Evolutionary conservation across 139 green algal species (phyloP).

Genomic region (Chlorella ohadii): DNA sequence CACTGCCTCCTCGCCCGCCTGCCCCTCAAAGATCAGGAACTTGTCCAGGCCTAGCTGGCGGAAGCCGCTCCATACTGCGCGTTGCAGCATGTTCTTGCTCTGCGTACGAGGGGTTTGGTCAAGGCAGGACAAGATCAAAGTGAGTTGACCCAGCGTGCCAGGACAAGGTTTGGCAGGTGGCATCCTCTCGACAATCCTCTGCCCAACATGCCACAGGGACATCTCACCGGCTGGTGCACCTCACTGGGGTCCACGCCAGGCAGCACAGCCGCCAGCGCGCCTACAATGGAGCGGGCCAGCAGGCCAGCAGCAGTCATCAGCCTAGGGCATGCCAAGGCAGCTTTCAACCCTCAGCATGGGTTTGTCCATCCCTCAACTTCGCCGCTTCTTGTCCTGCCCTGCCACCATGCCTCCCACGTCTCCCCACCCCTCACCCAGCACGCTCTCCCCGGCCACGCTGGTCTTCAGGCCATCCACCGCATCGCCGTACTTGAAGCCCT

Average conservation of each 20-base stretch:
- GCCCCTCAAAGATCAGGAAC: not conserved
- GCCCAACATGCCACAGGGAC: not conserved
- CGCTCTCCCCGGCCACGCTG: not conserved
- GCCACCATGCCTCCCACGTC: too few relatives aligned
- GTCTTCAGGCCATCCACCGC: conserved; percentile 1
- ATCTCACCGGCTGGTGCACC: too few relatives aligned
- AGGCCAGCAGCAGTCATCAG: not conserved
- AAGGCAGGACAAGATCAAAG: not conserved
- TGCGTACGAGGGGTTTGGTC: too few relatives aligned
- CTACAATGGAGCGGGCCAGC: not conserved
- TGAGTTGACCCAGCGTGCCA: not conserved
- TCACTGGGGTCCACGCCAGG: not conserved
- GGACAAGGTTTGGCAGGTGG: too few relatives aligned
- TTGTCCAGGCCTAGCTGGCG: not conserved
- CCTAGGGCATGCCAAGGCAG: too few relatives aligned
- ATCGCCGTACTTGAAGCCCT: not conserved
- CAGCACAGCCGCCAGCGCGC: not conserved
- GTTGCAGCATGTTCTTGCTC: conserved; percentile 9
- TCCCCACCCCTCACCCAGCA: not conserved
- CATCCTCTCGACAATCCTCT: too few relatives aligned
- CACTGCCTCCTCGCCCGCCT: not conserved
- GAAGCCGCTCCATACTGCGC: conserved; percentile 19
- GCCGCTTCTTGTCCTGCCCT: too few relatives aligned
- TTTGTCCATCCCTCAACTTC: too few relatives aligned
- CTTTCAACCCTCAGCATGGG: too few relatives aligned